Base-by-base conservation (phyloP, 1,139 yeast genomes). In the Dujonia santamariae region DNA sequence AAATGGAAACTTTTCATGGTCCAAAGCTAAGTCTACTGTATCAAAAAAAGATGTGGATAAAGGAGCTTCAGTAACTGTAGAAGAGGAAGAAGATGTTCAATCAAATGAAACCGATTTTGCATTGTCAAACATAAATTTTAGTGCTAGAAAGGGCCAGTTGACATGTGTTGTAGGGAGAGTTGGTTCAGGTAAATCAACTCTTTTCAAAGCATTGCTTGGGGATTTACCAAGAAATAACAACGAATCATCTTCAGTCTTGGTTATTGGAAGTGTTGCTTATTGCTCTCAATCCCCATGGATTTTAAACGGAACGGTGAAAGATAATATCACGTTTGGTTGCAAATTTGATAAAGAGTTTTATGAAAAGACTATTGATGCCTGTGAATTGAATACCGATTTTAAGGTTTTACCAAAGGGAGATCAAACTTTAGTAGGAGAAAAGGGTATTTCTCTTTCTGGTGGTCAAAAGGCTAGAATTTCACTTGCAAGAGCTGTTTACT, bases 361-460 rank as follows among this genome's bases (percentile, higher is more conserved):
- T 39, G 29, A 48, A 15, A 41, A 39, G 24, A 51, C 57, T 2
- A 36, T 54, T 12, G 50, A 45, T 15, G 57, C 57, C 2, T 56
- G 61, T 37, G 51, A 53, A 36, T 48, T 56, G 26, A 17, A 41
- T 11, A 41, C 51, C 1, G 59, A 53, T 34, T 45, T 56, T 31
- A 36, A 40, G 19, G 26, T 43, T 3, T 43, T 54, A 25, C 57
- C 61, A 2, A 55, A 54, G 36, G 55, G 56, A 9, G 60, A 54
- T 34, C 42, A 37, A 28, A 54, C 58, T 6, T 46, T 51, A 30
- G 60, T 56, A 4, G 59, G 59, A 3, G 60, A 56, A 27, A 53
- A 54, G 42, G 61, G 59, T n/a, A 53, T 54, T 16, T 47, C 59
- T 2, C 44, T 56, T 23, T 51, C 57, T 28, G 61, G 60, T 3